phyloP scores from a whole-genome alignment of 2,329 filamentous ascomycete genomes.

The Colletotrichum chlorophyti region DNA sequence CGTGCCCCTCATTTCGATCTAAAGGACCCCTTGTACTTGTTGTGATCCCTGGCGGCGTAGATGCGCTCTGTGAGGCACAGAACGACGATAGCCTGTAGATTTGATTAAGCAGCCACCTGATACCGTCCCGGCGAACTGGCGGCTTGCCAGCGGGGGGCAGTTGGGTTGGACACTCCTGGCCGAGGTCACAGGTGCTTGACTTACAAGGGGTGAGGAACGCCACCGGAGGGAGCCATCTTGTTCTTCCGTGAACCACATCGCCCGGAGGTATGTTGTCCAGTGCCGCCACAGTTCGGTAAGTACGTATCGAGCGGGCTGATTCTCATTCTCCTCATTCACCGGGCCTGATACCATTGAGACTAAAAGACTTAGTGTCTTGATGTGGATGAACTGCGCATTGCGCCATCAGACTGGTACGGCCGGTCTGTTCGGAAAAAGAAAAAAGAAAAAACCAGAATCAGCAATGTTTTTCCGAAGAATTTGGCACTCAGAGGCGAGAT shows the following conservation, averaged over 20 bases:
- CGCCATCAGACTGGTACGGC: too few species aligned
- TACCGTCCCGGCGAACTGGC: neutral
- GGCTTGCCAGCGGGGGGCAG: neutral
- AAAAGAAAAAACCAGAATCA: too few species aligned
- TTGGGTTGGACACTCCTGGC: neutral
- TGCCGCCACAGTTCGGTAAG: too few species aligned
- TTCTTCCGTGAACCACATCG: constrained; percentile 18
- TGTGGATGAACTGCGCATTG: too few species aligned
- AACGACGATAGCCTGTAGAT: neutral
- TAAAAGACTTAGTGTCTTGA: too few species aligned
- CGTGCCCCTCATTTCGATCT: neutral
- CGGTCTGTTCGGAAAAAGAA: too few species aligned
- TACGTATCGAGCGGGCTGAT: too few species aligned
- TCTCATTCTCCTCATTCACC: too few species aligned
- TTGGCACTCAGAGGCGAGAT: too few species aligned
- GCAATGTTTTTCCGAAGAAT: too few species aligned
- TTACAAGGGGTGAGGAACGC: neutral
- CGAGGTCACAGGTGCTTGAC: neutral
- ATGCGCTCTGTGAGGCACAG: neutral
- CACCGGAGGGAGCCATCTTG: neutral
- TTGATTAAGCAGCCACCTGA: neutral
- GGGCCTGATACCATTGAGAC: too few species aligned
- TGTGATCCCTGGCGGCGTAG: neutral
- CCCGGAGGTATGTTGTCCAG: too few species aligned
- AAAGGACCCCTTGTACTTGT: neutral